Conservation (phyloP, 2,329 filamentous ascomycete species). For the Fusarium irregulare region DNA sequence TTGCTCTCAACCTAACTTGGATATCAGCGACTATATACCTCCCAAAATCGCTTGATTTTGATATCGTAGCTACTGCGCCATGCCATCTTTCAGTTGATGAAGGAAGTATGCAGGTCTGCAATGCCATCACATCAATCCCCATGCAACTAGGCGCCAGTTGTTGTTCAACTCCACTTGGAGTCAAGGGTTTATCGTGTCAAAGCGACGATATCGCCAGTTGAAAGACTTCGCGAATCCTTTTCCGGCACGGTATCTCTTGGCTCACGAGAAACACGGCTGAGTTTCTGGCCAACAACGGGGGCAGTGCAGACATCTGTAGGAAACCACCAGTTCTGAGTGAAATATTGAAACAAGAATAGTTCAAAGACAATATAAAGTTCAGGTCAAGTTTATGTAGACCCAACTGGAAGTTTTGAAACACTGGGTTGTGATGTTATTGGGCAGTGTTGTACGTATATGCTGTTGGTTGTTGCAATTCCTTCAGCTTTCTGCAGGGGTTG, state of each 20-base stretch:
- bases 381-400: neutral
- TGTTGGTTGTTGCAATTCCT: conserved; percentile 40
- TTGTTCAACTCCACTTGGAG: neutral
- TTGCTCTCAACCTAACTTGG: neutral
- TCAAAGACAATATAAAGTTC: neutral
- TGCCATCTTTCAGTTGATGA: neutral
- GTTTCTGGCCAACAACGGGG: neutral
- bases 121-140: neutral
- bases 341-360: conserved; percentile 6
- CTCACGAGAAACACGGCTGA: neutral
- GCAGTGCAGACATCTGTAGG: neutral
- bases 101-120: neutral
- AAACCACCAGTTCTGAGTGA: neutral
- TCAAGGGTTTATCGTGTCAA: neutral
- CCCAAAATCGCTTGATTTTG: rapidly evolving
- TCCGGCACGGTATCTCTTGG: neutral
- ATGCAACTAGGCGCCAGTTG: conserved; percentile 32
- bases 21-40: conserved; percentile 5
- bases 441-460: conserved; percentile 52
- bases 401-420: conserved; percentile 26
- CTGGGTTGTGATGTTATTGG: conserved; percentile 30
- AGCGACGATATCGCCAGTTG: neutral
- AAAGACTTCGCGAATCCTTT: neutral
- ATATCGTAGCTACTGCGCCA: neutral
- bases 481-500: conserved; percentile 27